Percentiles rank a stretch among this genome's conserved stretches.
These are phyloP conservation scores for Penicillium sp. DNA, from an alignment of 2,329 filamentous ascomycete species.

Conservation along the genomic window DNA sequence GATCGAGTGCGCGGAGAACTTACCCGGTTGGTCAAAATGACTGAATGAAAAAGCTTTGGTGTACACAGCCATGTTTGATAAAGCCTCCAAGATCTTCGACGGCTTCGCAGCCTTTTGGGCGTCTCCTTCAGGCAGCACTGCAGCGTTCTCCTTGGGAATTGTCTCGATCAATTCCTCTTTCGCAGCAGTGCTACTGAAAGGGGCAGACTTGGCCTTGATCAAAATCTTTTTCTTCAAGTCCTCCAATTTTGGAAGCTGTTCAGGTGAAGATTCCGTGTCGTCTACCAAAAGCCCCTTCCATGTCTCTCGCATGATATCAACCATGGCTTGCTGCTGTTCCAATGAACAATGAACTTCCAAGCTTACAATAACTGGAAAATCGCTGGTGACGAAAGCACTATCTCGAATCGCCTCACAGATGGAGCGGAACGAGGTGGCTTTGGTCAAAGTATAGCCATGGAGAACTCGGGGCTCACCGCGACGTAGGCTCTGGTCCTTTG, in stretches of 20 bases:
- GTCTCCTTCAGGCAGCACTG: constrained; percentile 1
- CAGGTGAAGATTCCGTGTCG: constrained; percentile 50
- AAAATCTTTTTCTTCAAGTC: constrained; percentile 74
- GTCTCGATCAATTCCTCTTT: constrained; percentile 12
- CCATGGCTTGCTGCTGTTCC: constrained; percentile 86
- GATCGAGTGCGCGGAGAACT: constrained; percentile 29
- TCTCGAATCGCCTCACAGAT: constrained; percentile 77
- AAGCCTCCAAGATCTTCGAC: constrained; percentile 61
- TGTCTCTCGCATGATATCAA: constrained; percentile 84
- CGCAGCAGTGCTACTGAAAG: constrained; percentile 38
- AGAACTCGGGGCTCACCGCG: constrained; percentile 69
- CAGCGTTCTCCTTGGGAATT: neutral
- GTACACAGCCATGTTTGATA: constrained; percentile 75
- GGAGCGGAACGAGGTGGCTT: constrained; percentile 77
- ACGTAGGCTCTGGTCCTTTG: constrained; percentile 4
- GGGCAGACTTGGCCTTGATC: constrained; percentile 68
- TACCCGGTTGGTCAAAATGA: constrained; percentile 60
- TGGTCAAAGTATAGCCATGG: constrained; percentile 81
- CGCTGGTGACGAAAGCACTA: constrained; percentile 67
- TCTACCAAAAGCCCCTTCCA: constrained; percentile 74
- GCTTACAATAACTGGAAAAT: constrained; percentile 82
- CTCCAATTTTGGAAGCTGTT: constrained; percentile 60
- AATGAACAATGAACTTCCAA: constrained; percentile 80
- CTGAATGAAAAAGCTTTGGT: constrained; percentile 79
- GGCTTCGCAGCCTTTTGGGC: constrained; percentile 35